Evolutionary conservation across 768 basidiomycete genomes (phyloP).

Genomic region (Lepiota venenata): DNA sequence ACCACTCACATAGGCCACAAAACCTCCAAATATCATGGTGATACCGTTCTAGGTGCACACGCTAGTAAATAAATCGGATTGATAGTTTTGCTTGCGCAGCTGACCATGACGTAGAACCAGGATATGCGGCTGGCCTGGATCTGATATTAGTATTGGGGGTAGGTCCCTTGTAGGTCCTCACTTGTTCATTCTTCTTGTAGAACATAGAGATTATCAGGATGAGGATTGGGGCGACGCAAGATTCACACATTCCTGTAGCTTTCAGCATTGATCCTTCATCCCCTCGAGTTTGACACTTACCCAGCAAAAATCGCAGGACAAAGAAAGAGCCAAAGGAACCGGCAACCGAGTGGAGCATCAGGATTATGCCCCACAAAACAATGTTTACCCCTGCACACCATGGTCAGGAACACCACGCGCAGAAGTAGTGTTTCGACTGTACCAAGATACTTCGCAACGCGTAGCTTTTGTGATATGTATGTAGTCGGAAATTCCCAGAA

Average conservation of each 20-base stretch:
- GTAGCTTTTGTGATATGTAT: conserved; percentile 59
- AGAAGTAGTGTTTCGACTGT: neutral
- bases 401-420: neutral
- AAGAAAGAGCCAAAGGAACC: conserved; percentile 61
- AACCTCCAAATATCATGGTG: conserved; percentile 59
- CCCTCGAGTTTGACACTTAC: conserved; percentile 23
- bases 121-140: conserved; percentile 51
- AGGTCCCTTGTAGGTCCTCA: conserved; percentile 8
- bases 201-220: conserved; percentile 66
- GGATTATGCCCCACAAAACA: conserved; percentile 52
- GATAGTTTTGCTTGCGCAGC: neutral
- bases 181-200: conserved; percentile 68
- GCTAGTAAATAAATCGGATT: neutral
- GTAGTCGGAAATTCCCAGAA: conserved; percentile 65
- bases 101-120: conserved; percentile 67
- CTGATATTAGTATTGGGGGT: neutral
- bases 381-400: conserved; percentile 46
- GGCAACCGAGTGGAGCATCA: conserved; percentile 59
- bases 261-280: neutral
- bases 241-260: conserved; percentile 60
- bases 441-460: conserved; percentile 64
- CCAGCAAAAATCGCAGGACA: conserved; percentile 56
- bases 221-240: conserved; percentile 59
- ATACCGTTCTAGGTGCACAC: conserved; percentile 44
- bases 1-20: conserved; percentile 52